Evolutionary conservation across 768 basidiomycete species (phyloP).

Genomic region (Mycena floridula): DNA sequence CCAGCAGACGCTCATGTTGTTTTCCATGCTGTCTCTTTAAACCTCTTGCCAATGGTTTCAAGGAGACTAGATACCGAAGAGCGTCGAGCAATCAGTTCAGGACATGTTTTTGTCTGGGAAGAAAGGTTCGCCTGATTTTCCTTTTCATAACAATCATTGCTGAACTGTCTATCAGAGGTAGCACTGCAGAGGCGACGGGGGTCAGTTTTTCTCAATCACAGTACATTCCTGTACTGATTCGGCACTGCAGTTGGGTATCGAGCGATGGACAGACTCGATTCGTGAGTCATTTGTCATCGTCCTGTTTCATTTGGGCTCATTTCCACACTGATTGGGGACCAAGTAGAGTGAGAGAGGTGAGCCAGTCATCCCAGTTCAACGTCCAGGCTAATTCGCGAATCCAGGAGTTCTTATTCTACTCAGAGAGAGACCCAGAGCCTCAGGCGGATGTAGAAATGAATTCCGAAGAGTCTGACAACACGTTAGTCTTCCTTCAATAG

Average conservation of each 20-base stretch:
- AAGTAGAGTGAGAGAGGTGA: conserved; percentile 69
- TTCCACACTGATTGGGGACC: conserved; percentile 76
- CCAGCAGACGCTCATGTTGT: conserved; percentile 66
- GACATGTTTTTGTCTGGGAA: conserved; percentile 80
- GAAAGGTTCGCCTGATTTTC: too few relatives aligned
- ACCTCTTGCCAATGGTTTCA: conserved; percentile 57
- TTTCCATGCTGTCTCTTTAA: conserved; percentile 63
- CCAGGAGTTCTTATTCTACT: conserved; percentile 75
- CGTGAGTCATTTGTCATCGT: conserved; percentile 16
- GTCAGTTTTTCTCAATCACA: conserved; percentile 31
- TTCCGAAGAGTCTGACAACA: conserved; percentile 44
- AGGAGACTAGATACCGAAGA: conserved; percentile 75
- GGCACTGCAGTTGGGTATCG: conserved; percentile 55
- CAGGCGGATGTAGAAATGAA: conserved; percentile 38
- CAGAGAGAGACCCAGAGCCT: conserved; percentile 53
- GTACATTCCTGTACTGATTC: conserved; percentile 9
- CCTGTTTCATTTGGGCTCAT: too few relatives aligned
- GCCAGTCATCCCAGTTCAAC: conserved; percentile 13
- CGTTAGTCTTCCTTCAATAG: conserved; percentile 26
- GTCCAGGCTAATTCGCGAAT: too few relatives aligned
- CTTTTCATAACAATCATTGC: too few relatives aligned
- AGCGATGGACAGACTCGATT: conserved; percentile 78
- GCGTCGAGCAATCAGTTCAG: conserved; percentile 60
- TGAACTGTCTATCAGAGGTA: conserved; percentile 49
- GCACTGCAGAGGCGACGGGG: conserved; percentile 59